Conservation (phyloP, 1,284 basidiomycete genomes). For the Athelia psychrophila region DNA sequence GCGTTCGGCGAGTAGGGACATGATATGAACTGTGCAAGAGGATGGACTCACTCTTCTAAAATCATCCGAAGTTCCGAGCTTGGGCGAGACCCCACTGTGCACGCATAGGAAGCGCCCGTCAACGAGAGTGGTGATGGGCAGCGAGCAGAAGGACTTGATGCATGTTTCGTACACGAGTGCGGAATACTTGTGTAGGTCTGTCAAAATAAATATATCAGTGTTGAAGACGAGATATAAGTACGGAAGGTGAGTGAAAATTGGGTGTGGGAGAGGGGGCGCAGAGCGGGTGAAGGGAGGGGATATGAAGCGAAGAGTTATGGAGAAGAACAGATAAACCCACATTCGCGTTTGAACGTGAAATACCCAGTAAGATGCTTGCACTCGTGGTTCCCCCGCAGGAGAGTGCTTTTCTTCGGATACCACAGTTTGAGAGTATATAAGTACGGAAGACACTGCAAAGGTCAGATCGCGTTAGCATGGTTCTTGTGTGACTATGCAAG, state of each 20-base stretch:
- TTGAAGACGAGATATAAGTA: neutral
- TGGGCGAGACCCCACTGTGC: conserved; percentile 93
- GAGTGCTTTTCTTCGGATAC: conserved; percentile 90
- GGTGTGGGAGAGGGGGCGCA: neutral
- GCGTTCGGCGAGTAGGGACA: no score
- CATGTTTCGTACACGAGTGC: conserved; percentile 87
- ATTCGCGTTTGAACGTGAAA: conserved; percentile 96
- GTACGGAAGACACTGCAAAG: conserved; percentile 89
- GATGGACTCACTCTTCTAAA: conserved; percentile 58
- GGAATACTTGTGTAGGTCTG: conserved; percentile 93
- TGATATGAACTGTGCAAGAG: neutral
- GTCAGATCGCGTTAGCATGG: conserved; percentile 49
- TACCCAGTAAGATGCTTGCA: conserved; percentile 96
- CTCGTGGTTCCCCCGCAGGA: conserved; percentile 96
- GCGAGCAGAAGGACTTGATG: conserved; percentile 86
- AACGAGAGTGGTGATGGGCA: conserved; percentile 91
- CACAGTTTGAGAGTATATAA: conserved; percentile 93
- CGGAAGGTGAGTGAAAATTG: neutral
- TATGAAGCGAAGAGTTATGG: no score
- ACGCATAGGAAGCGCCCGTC: conserved; percentile 98
- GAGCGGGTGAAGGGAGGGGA: no score
- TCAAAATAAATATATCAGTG: conserved; percentile 1
- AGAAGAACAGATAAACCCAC: conserved; percentile 42
- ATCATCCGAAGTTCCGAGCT: conserved; percentile 83
- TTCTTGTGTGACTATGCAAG: conserved; percentile 11